Evolutionary conservation across 2,329 filamentous ascomycete genomes (phyloP), one percentile per base, ranked within the genome.

Genomic region (Apiospora sp.): DNA sequence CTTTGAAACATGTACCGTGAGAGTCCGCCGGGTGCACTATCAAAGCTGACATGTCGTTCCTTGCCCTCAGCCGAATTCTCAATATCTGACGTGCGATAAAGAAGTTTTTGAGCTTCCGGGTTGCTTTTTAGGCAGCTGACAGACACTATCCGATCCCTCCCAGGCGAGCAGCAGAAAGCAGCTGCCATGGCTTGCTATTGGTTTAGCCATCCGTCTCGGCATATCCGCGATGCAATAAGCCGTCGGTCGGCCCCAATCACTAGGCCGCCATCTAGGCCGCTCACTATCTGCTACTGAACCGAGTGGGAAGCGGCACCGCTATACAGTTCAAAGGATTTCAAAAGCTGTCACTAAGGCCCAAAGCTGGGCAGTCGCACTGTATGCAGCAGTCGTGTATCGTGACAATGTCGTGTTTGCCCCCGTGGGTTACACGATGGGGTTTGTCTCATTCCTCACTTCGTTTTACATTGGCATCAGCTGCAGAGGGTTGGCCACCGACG

Each of bases 221-320:
- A n/a, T 41, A 64, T 34, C 34, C 34, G 58, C 58, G 34, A 64
- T 64, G 58, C 58, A 64, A 64, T 64, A 30, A 64, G 58, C 58
- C 58, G 58, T 64, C 34, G 34, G 34, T 22, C 19, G 30, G 34
- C 19, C 19, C 34, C 34, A 41, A 61, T 22, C 30, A 30, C 27
- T 34, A 61, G 54, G 27, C 54, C 54, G 54, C 54, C 54, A 10
- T 3, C 30, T 22, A 30, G 19, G 16, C 27, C 19, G 46, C 19
- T n/a, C 46, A n/a, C 46, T n/a, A 49, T 49, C 22, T 22, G 22
- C 16, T 22, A n/a, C 19, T 22, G n/a, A 10, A 10, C 46, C 16
- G 46, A 1, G 46, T 49, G 19, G 46, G 7, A 49, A n/a, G 22
- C n/a, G 7, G 1, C 34, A 22, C 30, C 10, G 7, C 58, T 3